Evolutionary conservation across 2,329 filamentous ascomycete species (phyloP).

Genomic region (Aspergillus spinulosporus): DNA sequence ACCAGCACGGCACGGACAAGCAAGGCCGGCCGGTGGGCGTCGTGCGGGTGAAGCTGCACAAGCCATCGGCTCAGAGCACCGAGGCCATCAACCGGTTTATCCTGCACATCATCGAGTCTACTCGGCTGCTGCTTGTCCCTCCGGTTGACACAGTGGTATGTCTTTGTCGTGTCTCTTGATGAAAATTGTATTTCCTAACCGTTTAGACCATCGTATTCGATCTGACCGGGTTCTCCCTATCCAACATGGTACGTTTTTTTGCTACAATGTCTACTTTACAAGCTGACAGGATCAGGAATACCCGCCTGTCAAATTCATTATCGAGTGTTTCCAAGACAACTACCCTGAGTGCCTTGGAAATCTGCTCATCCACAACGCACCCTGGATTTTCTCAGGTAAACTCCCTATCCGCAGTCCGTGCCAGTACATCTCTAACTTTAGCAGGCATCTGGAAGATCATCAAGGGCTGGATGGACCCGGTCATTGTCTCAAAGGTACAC

Average conservation of each 20-base stretch:
- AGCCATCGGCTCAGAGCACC: conserved; percentile 79
- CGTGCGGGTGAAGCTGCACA: conserved; percentile 77
- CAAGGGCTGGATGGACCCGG: conserved; percentile 90
- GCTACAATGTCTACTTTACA: not conserved
- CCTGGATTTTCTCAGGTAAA: conserved; percentile 84
- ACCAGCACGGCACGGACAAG: conserved; percentile 80
- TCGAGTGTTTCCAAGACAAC: conserved; percentile 96
- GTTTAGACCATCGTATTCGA: conserved; percentile 83
- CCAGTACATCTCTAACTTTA: not conserved
- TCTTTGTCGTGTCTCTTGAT: not conserved
- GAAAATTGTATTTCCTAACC: not conserved
- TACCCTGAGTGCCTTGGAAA: conserved; percentile 91
- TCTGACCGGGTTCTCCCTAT: conserved; percentile 87
- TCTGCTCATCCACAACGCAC: conserved; percentile 88
- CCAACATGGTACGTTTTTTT: conserved; percentile 72
- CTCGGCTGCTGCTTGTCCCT: conserved; percentile 72
- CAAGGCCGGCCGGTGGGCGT: conserved; percentile 79
- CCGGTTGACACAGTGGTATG: conserved; percentile 85
- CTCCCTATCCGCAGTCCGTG: conserved; percentile 6
- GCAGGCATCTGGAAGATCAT: conserved; percentile 90
- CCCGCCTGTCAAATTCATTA: conserved; percentile 95
- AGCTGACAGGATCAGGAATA: conserved; percentile 64
- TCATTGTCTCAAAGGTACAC: conserved; percentile 88
- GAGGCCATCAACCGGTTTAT: conserved; percentile 82
- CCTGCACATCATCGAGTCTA: conserved; percentile 88